Conservation (phyloP, 805 yeast genomes). For the Cyberlindnera maritima region DNA sequence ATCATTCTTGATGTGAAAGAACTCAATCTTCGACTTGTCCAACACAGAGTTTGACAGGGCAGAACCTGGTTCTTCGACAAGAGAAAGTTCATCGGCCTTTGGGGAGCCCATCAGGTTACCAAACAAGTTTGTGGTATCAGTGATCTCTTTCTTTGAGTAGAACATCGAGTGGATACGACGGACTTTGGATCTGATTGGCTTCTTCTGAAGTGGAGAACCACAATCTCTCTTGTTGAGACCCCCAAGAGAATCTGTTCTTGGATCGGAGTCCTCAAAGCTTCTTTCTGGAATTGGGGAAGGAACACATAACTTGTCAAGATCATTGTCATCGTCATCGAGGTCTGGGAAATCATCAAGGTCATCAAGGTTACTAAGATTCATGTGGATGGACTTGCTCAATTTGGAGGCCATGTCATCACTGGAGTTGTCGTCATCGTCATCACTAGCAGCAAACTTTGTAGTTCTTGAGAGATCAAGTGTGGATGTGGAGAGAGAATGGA, state of each 20-base stretch:
- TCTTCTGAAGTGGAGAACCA: slow-evolving; percentile 39
- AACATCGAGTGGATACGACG: slow-evolving; percentile 71
- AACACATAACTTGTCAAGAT: slow-evolving; percentile 25
- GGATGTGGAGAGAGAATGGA: slow-evolving; percentile 21
- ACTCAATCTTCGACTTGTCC: slow-evolving; percentile 35
- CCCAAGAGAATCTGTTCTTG: slow-evolving; percentile 11
- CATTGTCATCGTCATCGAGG: slow-evolving; percentile 12
- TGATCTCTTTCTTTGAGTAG: slow-evolving; percentile 50
- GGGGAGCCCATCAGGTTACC: slow-evolving; percentile 28
- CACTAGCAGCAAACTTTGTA: neutral
- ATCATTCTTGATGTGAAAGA: slow-evolving; percentile 49
- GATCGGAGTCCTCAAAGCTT: slow-evolving; percentile 11
- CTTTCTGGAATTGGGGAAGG: slow-evolving; percentile 28
- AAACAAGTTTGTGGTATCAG: slow-evolving; percentile 34
- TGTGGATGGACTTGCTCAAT: neutral
- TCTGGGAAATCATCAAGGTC: slow-evolving; percentile 9
- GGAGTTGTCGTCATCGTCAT: slow-evolving; percentile 11
- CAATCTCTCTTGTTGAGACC: slow-evolving; percentile 29
- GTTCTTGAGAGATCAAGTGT: slow-evolving; percentile 18
- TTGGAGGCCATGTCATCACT: slow-evolving; percentile 8
- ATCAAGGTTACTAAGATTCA: slow-evolving; percentile 14
- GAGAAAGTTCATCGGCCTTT: slow-evolving; percentile 3
- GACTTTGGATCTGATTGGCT: slow-evolving; percentile 35
- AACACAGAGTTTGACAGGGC: slow-evolving; percentile 17
- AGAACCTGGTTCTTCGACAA: slow-evolving; percentile 14